Evolutionary conservation across 2,329 filamentous ascomycete species (phyloP).

Genomic region (Alternaria viburni): DNA sequence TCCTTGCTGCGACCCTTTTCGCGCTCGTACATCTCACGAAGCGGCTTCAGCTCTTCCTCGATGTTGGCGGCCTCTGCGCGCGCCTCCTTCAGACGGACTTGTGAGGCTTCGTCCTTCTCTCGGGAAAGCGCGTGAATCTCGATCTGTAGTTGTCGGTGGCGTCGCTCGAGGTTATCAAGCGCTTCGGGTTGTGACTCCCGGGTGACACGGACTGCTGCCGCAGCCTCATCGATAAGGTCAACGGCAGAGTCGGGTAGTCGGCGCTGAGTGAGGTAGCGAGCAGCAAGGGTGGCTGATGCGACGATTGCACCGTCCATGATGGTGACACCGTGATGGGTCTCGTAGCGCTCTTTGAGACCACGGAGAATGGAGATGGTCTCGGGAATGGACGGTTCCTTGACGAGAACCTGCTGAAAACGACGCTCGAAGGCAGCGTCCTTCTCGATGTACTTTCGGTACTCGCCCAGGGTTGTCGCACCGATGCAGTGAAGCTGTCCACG

Average conservation of each 20-base stretch:
- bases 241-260: conserved; percentile 96
- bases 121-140: conserved; percentile 94
- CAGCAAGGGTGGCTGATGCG: conserved; percentile 85
- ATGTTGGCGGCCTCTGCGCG: conserved; percentile 93
- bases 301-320: conserved; percentile 95
- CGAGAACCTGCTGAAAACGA: conserved; percentile 96
- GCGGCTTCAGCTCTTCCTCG: conserved; percentile 86
- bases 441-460: conserved; percentile 99
- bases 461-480: conserved; percentile 90
- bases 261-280: conserved; percentile 88
- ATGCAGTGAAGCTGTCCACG: conserved; percentile 97
- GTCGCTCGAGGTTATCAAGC: conserved; percentile 91
- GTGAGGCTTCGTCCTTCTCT: conserved; percentile 93
- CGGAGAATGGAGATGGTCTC: conserved; percentile 98
- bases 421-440: conserved; percentile 98
- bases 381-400: conserved; percentile 87
- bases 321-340: conserved; percentile 96
- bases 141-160: conserved; percentile 88
- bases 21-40: conserved; percentile 93
- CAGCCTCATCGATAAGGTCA: conserved; percentile 94
- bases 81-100: conserved; percentile 79
- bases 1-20: conserved; percentile 91
- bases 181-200: conserved; percentile 96
- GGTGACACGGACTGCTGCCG: conserved; percentile 93
- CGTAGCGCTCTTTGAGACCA: conserved; percentile 96